Conservation (phyloP, 306 rosid species). For the Cyamopsis tetragonoloba region DNA sequence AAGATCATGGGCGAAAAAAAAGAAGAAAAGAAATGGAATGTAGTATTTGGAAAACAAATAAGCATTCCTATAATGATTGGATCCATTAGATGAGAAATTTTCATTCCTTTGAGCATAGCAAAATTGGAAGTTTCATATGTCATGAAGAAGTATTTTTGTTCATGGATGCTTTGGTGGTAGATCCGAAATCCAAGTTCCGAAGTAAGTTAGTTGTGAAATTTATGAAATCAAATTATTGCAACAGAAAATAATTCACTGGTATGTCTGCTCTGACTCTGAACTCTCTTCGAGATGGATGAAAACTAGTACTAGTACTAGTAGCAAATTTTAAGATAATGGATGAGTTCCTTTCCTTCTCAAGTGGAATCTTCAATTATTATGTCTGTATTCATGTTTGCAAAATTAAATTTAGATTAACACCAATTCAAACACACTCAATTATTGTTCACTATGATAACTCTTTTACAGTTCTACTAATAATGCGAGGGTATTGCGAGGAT, state of each 20-base stretch:
- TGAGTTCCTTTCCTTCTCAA: neutral
- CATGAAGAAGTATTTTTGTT: no score
- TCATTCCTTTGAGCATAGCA: neutral
- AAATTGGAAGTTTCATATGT: neutral
- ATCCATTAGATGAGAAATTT: neutral
- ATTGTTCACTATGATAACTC: no score
- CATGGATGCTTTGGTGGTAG: no score
- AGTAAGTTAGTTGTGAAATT: slow-evolving; percentile 15
- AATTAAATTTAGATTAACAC: neutral
- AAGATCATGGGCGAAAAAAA: neutral
- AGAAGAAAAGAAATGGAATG: no score
- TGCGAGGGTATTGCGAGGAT: no score
- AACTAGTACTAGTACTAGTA: no score
- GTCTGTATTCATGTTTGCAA: no score
- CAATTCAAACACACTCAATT: no score
- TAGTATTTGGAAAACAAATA: neutral
- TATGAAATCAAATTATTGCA: neutral
- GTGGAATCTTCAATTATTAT: neutral
- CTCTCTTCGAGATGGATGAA: neutral
- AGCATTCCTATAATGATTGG: neutral
- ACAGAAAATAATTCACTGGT: neutral
- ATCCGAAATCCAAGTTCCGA: neutral
- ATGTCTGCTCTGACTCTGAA: neutral
- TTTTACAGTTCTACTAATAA: no score
- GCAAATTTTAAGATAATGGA: neutral